Conservation (phyloP, 2,329 filamentous ascomycete species). For the Phoma sp. region DNA sequence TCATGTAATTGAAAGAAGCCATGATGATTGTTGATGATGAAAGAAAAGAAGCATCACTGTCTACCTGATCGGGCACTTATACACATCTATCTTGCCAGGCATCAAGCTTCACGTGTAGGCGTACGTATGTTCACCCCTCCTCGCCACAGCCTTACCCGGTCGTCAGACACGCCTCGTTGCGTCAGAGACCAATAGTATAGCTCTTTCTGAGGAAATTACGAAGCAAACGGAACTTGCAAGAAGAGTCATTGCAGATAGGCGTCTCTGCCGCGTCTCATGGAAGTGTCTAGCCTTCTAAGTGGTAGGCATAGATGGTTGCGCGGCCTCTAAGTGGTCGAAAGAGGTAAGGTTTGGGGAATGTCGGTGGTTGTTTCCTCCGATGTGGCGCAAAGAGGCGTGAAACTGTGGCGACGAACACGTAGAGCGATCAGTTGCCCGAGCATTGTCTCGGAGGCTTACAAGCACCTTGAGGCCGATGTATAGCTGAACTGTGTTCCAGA, state of each 20-base stretch:
- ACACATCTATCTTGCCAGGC: slow-evolving; percentile 33
- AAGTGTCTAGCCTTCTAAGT: slow-evolving; percentile 19
- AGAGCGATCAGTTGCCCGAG: not conserved
- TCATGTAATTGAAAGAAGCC: slow-evolving; percentile 59
- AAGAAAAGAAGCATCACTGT: slow-evolving; percentile 11
- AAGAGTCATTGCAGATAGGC: slow-evolving; percentile 30
- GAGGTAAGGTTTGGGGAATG: slow-evolving; percentile 14
- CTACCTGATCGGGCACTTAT: slow-evolving; percentile 34
- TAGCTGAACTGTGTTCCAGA: not conserved
- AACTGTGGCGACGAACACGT: slow-evolving; percentile 18
- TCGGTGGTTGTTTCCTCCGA: slow-evolving; percentile 30
- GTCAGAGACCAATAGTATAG: slow-evolving; percentile 31
- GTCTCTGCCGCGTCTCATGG: slow-evolving; percentile 25
- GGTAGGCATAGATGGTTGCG: slow-evolving; percentile 38
- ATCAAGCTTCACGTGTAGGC: slow-evolving; percentile 38
- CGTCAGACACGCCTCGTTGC: slow-evolving; percentile 2
- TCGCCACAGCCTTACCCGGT: slow-evolving; percentile 32
- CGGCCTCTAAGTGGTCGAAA: slow-evolving; percentile 24
- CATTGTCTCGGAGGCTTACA: not conserved
- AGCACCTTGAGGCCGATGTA: not conserved
- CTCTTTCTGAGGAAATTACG: not conserved
- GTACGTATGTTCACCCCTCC: slow-evolving; percentile 36
- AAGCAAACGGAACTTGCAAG: slow-evolving; percentile 33
- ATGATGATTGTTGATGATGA: slow-evolving; percentile 44
- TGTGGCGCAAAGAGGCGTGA: slow-evolving; percentile 30